Base-by-base conservation (phyloP, 306 rosid genomes). In the Cicer chorassanicum region DNA sequence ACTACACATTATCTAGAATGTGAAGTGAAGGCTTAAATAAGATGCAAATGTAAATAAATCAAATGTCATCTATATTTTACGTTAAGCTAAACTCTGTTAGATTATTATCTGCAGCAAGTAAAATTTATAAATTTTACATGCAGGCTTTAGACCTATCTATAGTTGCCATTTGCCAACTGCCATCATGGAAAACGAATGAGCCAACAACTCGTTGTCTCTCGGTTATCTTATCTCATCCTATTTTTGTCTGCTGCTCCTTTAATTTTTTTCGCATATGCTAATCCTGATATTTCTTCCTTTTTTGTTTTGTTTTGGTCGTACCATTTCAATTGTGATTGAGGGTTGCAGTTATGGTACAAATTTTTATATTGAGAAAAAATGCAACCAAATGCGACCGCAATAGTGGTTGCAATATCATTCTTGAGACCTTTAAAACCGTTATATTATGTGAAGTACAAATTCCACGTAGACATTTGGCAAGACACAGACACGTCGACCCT, bases 161-260 rank as follows among this genome's bases (percentile, higher is more conserved):
- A 65, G 16, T 83, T 41, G 50, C 34, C 49, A 65, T n/a, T 83
- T 41, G 50, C 39, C 49, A 48, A 16, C 57, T 72, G 50, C 55
- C 53, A 70, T 78, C 62, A 24, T 45, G 45, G 46, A 65, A 78
- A 79, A 70, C 69, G 78, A 36, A 83, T 79, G 91, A 87, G 88
- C 51, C 93, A 88, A 82, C 90, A 67, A 34, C 84, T 88, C 80
- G 91, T 85, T 89, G 90, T 77, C 90, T 88, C 96, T 34, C 12
- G 19, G 45, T 71, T 42, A 70, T 75, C 48, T 12, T 49, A 69
- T 71, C 3, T 48, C 44, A 6, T 51, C 13, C 42, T 60, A 34
- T 42, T 42, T 64, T 9, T 68, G 16, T 48, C 14, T 6, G 42
- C 9, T 53, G 4, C 21, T 8, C 68, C 48, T 65, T 12, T 40